These are phyloP conservation scores for Plasmopara halstedii DNA, from an alignment of 352 stramenopile species.

Conservation along the genomic window DNA sequence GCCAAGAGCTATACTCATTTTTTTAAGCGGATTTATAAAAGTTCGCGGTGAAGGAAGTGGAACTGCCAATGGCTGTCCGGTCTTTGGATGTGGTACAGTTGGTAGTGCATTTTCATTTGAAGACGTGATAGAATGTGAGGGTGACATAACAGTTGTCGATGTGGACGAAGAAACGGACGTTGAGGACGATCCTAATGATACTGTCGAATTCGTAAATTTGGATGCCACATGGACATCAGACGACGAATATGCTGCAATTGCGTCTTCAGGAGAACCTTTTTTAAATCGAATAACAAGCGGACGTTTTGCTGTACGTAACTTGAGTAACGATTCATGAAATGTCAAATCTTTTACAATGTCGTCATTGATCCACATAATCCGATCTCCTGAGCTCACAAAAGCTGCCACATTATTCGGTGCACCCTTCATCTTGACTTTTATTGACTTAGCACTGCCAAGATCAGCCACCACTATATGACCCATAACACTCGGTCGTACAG, in stretches of 20 bases:
- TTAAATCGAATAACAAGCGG: constrained; percentile 82
- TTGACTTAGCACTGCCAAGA: constrained; percentile 76
- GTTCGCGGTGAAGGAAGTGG: constrained; percentile 27
- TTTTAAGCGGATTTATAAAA: constrained; percentile 56
- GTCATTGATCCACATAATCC: constrained; percentile 80
- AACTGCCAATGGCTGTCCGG: constrained; percentile 9
- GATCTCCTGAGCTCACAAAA: constrained; percentile 54
- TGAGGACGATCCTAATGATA: constrained; percentile 21
- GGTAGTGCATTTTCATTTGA: constrained; percentile 9
- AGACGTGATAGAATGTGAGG: constrained; percentile 5
- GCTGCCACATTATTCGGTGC: constrained; percentile 42
- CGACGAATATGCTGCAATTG: constrained; percentile 16
- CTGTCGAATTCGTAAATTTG: constrained; percentile 17
- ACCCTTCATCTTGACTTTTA: constrained; percentile 76
- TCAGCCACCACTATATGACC: constrained; percentile 76
- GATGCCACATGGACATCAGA: constrained; percentile 16
- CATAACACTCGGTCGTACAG: constrained; percentile 52
- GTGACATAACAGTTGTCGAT: constrained; percentile 11
- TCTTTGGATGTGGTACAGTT: constrained; percentile 14
- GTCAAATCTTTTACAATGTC: constrained; percentile 58
- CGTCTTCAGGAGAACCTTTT: constrained; percentile 45
- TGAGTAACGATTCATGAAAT: constrained; percentile 80
- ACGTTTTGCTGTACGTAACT: constrained; percentile 74
- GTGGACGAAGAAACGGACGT: constrained; percentile 20
- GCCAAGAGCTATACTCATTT: constrained; percentile 39